Base-by-base conservation (phyloP, 73 alveolate species). In the Effrenium voratum region DNA sequence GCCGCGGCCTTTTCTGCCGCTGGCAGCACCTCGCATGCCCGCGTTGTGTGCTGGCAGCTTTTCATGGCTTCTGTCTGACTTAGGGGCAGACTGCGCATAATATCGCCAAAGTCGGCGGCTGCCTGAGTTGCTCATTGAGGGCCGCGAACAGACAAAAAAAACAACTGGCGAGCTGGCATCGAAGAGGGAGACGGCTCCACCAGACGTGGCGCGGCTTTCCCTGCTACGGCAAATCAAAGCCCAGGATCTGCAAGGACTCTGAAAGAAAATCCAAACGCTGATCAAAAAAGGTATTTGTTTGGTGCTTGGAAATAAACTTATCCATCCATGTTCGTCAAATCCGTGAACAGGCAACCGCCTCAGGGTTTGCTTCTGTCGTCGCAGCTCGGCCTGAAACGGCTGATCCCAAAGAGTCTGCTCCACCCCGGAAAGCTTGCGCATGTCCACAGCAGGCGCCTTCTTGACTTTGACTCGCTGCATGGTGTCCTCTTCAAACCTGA, bases 161-260 rank as follows among this genome's bases (percentile, higher is more conserved):
- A 45, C 50, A 6, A 2, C 43, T 85, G 77, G 38, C 81, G 26
- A 5, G 41, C 81, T 19, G n/a, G 60, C 93, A 85, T 85, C 93
- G 44, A 55, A 85, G 44, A 85, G 79, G n/a, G 93, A 85, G 57
- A 85, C 93, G 16, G 93, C 93, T 26, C 93, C 93, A 41, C 93
- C 93, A 50, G 93, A 85, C 41, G 93, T 85, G 28, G 77, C 81
- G 32, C 81, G 93, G 45, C 93, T 81, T 85, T 85, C 93, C 93
- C 93, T 85, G 93, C 24, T 5, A 46, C 68, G 3, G 6, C 63
- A 5, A 52, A 52, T 8, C 63, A 12, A n/a, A n/a, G n/a, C n/a
- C n/a, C n/a, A n/a, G n/a, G n/a, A n/a, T n/a, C n/a, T n/a, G n/a
- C n/a, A n/a, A n/a, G n/a, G n/a, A n/a, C n/a, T n/a, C n/a, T n/a